Percentiles rank a stretch among this genome's conserved stretches.
phyloP scores from a whole-genome alignment of 2,329 filamentous ascomycete species.

The Ceratocystiopsis minuta region DNA sequence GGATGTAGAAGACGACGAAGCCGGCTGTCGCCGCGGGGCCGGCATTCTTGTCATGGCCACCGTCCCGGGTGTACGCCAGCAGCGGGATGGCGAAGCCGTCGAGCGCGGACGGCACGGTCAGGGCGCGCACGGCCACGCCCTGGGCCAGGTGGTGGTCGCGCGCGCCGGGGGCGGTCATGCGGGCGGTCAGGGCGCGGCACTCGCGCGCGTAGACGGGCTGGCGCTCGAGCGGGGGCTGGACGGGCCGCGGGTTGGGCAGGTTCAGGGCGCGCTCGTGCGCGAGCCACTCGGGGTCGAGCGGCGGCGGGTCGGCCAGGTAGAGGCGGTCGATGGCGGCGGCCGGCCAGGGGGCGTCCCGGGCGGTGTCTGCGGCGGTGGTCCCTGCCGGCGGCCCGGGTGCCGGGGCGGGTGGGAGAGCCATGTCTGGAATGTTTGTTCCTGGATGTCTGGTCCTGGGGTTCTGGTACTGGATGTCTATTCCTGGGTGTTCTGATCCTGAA shows the following conservation, averaged over 20 bases:
- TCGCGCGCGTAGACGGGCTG: conserved; percentile 23
- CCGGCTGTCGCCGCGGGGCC: neutral
- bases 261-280: conserved; percentile 18
- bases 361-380: no score
- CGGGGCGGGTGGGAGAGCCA: no score
- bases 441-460: no score
- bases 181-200: conserved; percentile 20
- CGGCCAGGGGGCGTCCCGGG: neutral
- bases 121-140: conserved; percentile 14
- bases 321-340: conserved; percentile 9
- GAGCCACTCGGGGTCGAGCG: conserved; percentile 23
- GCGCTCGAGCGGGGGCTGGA: conserved; percentile 14
- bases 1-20: conserved; percentile 25
- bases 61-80: no score
- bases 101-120: conserved; percentile 16
- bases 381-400: no score
- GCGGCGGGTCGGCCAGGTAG: conserved; percentile 17
- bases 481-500: no score
- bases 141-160: conserved; percentile 20
- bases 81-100: conserved; percentile 20
- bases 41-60: neutral
- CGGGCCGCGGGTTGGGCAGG: conserved; percentile 11
- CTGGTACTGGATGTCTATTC: no score
- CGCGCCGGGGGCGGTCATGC: conserved; percentile 18
- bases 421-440: no score